Conservation (phyloP, 2,329 filamentous ascomycete species). For the Beauveria caledonica region DNA sequence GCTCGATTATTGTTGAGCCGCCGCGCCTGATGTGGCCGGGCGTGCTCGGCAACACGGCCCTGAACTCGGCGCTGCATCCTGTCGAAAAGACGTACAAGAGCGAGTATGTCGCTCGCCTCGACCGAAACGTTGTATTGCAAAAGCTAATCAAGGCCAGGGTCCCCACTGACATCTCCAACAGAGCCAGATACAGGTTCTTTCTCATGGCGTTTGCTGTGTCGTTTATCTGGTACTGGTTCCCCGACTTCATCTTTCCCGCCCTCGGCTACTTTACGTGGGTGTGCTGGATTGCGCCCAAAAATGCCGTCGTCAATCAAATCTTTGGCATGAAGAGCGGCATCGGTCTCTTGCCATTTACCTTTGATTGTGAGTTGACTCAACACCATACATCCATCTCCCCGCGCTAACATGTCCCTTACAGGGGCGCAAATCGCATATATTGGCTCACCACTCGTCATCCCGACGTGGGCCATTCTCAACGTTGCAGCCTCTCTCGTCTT, state of each 20-base stretch:
- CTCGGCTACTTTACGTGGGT: constrained; percentile 39
- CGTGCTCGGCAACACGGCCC: constrained; percentile 38
- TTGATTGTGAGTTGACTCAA: constrained; percentile 27
- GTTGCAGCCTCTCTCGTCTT: constrained; percentile 39
- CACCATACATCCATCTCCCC: too few relatives aligned
- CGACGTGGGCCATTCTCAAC: constrained; percentile 39
- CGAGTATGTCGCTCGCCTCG: constrained; percentile 11
- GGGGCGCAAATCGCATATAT: constrained; percentile 29
- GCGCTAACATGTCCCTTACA: not conserved
- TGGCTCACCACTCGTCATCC: constrained; percentile 31
- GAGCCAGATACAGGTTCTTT: constrained; percentile 37
- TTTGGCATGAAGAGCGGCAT: constrained; percentile 39
- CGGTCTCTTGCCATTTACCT: constrained; percentile 32
- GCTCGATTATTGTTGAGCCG: constrained; percentile 37
- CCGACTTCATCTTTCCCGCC: constrained; percentile 37
- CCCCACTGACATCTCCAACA: constrained; percentile 11
- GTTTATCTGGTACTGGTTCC: constrained; percentile 43
- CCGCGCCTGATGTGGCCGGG: constrained; percentile 45
- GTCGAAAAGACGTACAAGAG: constrained; percentile 22
- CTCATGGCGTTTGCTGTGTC: constrained; percentile 26
- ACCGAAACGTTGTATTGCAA: too few relatives aligned
- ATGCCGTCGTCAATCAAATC: constrained; percentile 36
- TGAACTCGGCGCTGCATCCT: constrained; percentile 35
- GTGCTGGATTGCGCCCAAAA: constrained; percentile 40
- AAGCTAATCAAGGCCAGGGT: not conserved